These are phyloP conservation scores for Candida ponderosae DNA, from an alignment of 805 yeast genomes.

Conservation along the genomic window DNA sequence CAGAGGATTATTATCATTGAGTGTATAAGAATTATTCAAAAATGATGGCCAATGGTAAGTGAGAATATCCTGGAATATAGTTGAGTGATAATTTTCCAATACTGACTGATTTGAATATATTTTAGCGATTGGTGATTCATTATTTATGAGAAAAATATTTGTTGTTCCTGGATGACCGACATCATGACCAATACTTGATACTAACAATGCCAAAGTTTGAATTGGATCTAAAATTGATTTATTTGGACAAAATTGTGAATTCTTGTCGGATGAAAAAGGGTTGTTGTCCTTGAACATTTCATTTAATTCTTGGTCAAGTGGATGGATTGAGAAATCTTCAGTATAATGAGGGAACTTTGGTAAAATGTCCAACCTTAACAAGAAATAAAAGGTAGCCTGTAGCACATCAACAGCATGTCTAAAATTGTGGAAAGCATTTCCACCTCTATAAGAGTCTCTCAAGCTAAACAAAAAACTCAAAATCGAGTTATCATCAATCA, in stretches of 20 bases:
- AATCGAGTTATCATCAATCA: slow-evolving; percentile 35
- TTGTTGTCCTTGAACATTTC: background rate
- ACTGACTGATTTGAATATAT: slow-evolving; percentile 60
- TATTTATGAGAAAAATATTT: slow-evolving; percentile 54
- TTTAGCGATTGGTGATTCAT: slow-evolving; percentile 55
- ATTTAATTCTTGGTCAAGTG: slow-evolving; percentile 2
- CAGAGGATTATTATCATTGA: slow-evolving; percentile 7
- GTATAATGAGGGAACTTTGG: slow-evolving; percentile 16
- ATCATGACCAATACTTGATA: slow-evolving; percentile 92
- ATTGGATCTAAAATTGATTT: slow-evolving; percentile 19
- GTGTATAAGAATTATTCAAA: slow-evolving; percentile 9
- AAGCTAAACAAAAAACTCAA: slow-evolving; percentile 55
- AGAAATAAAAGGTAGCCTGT: slow-evolving; percentile 76
- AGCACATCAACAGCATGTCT: slow-evolving; percentile 93
- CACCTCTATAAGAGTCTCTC: slow-evolving; percentile 72
- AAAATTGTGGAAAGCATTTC: slow-evolving; percentile 91
- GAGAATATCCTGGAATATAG: slow-evolving; percentile 48
- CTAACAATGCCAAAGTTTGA: slow-evolving; percentile 52
- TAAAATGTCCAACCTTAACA: slow-evolving; percentile 23
- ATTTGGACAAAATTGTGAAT: slow-evolving; percentile 8
- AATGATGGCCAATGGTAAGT: slow-evolving; percentile 44
- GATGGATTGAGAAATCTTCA: slow-evolving; percentile 9
- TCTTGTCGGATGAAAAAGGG: background rate
- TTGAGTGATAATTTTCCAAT: slow-evolving; percentile 75
- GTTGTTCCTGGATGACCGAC: slow-evolving; percentile 97